Percentiles rank a stretch among this genome's conserved stretches.
Evolutionary conservation across 2,329 filamentous ascomycete genomes (phyloP).

Genomic region (Cladosporium sp.): DNA sequence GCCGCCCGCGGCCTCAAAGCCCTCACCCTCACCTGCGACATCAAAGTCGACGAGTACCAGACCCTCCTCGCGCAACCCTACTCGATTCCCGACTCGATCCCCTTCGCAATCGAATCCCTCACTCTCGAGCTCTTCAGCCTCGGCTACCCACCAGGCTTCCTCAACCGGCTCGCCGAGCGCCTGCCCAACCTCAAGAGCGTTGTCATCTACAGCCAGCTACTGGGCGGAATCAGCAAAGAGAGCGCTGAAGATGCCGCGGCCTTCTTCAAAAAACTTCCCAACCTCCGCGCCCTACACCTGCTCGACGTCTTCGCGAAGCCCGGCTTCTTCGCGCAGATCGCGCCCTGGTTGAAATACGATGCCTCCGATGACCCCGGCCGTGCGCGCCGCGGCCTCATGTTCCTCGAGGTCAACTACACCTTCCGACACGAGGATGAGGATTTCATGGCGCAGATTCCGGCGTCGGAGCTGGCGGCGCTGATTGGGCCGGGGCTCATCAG

Average conservation of each 20-base stretch:
- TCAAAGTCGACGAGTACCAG: constrained; percentile 43
- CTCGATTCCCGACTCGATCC: constrained; percentile 33
- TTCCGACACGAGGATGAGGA: constrained; percentile 40
- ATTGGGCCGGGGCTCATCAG: constrained; percentile 35
- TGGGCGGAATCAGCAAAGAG: constrained; percentile 38
- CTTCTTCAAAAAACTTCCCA: constrained; percentile 34
- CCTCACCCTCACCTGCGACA: constrained; percentile 44
- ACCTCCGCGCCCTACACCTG: constrained; percentile 40
- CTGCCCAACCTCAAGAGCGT: constrained; percentile 38
- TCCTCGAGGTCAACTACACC: constrained; percentile 43
- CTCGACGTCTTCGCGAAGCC: constrained; percentile 42
- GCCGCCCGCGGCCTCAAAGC: constrained; percentile 39
- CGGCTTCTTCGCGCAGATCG: constrained; percentile 34
- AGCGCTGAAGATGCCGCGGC: constrained; percentile 35
- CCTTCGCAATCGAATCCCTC: constrained; percentile 36
- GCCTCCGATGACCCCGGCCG: constrained; percentile 23
- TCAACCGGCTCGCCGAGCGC: constrained; percentile 34
- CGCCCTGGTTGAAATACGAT: constrained; percentile 27
- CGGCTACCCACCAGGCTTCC: constrained; percentile 41
- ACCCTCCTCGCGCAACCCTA: constrained; percentile 31
- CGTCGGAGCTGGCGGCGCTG: constrained; percentile 30
- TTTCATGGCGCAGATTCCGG: constrained; percentile 37
- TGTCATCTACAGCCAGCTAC: constrained; percentile 42
- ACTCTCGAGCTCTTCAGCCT: constrained; percentile 46
- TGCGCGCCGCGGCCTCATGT: constrained; percentile 32